These are phyloP conservation scores for Trichoderma harzianum DNA, from an alignment of 2,329 filamentous ascomycete species.

Conservation along the genomic window DNA sequence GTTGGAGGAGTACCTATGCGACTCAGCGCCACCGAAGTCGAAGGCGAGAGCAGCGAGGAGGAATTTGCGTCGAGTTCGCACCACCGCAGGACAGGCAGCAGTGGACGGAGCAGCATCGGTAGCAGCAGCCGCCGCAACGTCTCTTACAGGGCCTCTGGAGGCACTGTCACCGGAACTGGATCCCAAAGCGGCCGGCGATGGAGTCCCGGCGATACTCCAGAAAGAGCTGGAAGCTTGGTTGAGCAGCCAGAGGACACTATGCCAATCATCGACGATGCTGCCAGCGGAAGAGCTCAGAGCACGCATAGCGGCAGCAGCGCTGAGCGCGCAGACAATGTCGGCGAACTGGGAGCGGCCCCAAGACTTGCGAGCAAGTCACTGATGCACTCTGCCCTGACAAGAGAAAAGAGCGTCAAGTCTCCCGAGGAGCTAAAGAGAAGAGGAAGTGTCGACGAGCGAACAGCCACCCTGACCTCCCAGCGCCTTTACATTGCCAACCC, in stretches of 20 bases:
- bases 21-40: slow-evolving; percentile 91
- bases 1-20: slow-evolving; percentile 82
- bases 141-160: slow-evolving; percentile 51
- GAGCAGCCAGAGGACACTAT: slow-evolving; percentile 36
- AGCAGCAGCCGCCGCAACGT: slow-evolving; percentile 47
- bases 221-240: slow-evolving; percentile 52
- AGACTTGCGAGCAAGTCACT: slow-evolving; percentile 58
- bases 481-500: slow-evolving; percentile 85
- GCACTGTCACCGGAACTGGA: slow-evolving; percentile 24
- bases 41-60: slow-evolving; percentile 79
- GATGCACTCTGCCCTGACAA: slow-evolving; percentile 54
- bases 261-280: slow-evolving; percentile 37
- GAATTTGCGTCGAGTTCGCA: slow-evolving; percentile 45
- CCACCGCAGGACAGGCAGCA: slow-evolving; percentile 71
- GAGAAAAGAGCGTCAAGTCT: slow-evolving; percentile 64
- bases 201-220: slow-evolving; percentile 55
- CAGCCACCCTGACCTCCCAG: slow-evolving; percentile 68
- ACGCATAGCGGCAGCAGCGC: slow-evolving; percentile 54
- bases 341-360: slow-evolving; percentile 49
- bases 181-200: slow-evolving; percentile 42
- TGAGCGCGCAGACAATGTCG: slow-evolving; percentile 59
- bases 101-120: slow-evolving; percentile 66
- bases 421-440: slow-evolving; percentile 70
- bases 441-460: slow-evolving; percentile 80
- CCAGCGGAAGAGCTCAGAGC: slow-evolving; percentile 49